Evolutionary conservation across 495 filamentous ascomycete genomes (phyloP).

Genomic region (Penicillium dipodomyicola): DNA sequence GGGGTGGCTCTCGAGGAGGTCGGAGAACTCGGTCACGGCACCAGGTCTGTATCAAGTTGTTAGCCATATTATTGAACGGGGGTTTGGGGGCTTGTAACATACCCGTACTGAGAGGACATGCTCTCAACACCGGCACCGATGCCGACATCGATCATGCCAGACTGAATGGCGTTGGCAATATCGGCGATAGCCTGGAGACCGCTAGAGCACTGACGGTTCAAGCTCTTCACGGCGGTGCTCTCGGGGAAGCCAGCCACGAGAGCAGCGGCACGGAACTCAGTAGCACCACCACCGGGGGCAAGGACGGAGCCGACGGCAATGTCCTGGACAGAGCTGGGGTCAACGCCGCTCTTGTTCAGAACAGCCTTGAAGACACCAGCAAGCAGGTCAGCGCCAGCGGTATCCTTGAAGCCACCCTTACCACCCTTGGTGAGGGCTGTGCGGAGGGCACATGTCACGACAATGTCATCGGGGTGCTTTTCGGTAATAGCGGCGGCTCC

Average conservation of each 20-base stretch:
- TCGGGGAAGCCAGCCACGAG: constrained; percentile 91
- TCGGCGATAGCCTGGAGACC: constrained; percentile 89
- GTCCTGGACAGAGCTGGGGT: constrained; percentile 83
- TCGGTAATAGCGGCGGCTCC: constrained; percentile 54
- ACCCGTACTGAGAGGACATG: constrained; percentile 92
- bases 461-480: constrained; percentile 74
- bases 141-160: constrained; percentile 93
- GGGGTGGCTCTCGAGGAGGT: constrained; percentile 78
- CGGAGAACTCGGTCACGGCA: constrained; percentile 92
- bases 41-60: constrained; percentile 55
- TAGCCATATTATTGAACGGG: constrained; percentile 1
- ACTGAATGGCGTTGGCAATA: constrained; percentile 82
- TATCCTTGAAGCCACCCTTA: constrained; percentile 94
- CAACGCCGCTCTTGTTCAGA: constrained; percentile 78
- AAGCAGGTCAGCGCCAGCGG: constrained; percentile 79
- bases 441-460: constrained; percentile 89
- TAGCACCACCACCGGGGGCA: constrained; percentile 89
- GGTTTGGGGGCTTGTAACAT: constrained; percentile 33
- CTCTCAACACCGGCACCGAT: constrained; percentile 97
- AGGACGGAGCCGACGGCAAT: constrained; percentile 90
- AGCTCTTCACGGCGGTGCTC: constrained; percentile 70
- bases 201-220: constrained; percentile 90
- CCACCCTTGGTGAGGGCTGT: constrained; percentile 90
- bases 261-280: constrained; percentile 91
- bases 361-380: constrained; percentile 78